A percentile compares a stretch with the other conserved stretches of the same genome.
These are phyloP conservation scores for Prunus kanzakura DNA, from an alignment of 306 rosid species.

Conservation along the genomic window DNA sequence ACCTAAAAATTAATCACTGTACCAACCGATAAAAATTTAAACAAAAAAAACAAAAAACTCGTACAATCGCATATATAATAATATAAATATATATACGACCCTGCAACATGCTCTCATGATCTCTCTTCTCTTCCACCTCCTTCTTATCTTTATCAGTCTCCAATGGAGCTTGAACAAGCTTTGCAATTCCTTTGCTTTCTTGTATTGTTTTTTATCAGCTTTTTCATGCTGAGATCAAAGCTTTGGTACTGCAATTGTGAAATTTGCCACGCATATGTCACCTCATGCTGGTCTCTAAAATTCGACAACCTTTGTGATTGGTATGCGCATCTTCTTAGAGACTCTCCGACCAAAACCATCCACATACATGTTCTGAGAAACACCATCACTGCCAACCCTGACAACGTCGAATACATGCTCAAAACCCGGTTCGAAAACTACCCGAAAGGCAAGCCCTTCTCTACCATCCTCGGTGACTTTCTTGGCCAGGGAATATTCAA, in stretches of 20 bases:
- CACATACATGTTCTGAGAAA: conserved; percentile 66
- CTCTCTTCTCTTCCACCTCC: neutral
- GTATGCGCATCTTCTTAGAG: conserved; percentile 59
- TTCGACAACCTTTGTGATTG: conserved; percentile 74
- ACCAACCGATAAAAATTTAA: neutral
- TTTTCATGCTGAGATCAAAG: conserved; percentile 3
- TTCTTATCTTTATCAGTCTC: neutral
- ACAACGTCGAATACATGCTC: conserved; percentile 74
- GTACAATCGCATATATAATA: neutral
- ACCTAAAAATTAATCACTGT: neutral
- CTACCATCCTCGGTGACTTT: conserved; percentile 66
- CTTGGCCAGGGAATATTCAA: conserved; percentile 80
- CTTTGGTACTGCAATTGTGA: conserved; percentile 61
- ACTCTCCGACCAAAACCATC: conserved; percentile 59
- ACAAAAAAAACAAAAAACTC: neutral
- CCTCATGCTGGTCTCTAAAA: conserved; percentile 54
- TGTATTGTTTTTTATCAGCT: neutral
- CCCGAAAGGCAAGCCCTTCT: conserved; percentile 75
- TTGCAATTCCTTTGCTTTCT: conserved; percentile 17
- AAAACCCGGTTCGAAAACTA: conserved; percentile 62
- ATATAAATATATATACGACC: neutral
- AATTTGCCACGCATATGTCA: conserved; percentile 50
- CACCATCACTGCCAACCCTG: conserved; percentile 69
- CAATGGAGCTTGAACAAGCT: conserved; percentile 31
- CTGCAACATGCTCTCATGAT: conserved; percentile 14